Evolutionary conservation across 108 stramenopile species (phyloP).

Genomic region (Mediolabrus comicus): DNA sequence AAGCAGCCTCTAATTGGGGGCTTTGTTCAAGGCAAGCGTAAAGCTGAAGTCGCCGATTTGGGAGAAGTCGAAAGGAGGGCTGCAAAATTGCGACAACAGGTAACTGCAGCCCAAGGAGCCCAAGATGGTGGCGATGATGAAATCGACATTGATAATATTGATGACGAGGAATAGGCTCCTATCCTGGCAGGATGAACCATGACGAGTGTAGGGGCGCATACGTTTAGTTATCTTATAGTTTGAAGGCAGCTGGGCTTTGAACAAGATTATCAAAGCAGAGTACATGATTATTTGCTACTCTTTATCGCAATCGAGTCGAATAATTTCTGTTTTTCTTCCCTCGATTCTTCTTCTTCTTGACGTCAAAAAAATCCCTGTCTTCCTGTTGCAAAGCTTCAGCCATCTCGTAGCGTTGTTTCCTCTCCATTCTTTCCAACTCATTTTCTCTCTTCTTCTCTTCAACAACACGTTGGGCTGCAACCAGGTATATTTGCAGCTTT

Average conservation of each 20-base stretch:
- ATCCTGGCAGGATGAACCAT: constrained; percentile 25
- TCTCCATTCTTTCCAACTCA: constrained; percentile 8
- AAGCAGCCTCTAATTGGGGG: constrained; percentile 48
- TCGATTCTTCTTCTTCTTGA: constrained; percentile 5
- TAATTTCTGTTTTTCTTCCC: background rate
- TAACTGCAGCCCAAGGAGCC: constrained; percentile 37
- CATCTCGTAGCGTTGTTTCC: constrained; percentile 27
- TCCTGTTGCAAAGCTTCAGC: constrained; percentile 13
- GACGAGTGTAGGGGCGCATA: constrained; percentile 23
- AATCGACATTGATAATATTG: constrained; percentile 75
- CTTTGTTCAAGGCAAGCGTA: constrained; percentile 65
- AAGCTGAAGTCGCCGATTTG: constrained; percentile 62
- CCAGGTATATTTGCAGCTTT: constrained; percentile 22
- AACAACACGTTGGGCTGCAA: constrained; percentile 16
- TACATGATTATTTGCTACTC: background rate
- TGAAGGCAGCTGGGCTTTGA: too few species aligned
- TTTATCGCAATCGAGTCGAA: background rate
- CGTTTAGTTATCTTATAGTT: background rate
- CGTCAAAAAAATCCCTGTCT: background rate
- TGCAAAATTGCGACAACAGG: constrained; percentile 72
- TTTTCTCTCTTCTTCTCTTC: constrained; percentile 6
- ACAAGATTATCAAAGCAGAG: background rate
- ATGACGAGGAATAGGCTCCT: constrained; percentile 49
- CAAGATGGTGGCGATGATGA: constrained; percentile 65
- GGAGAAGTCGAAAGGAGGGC: constrained; percentile 89